Evolutionary conservation across 768 basidiomycete genomes (phyloP).

Genomic region (Termitomyces heimii): DNA sequence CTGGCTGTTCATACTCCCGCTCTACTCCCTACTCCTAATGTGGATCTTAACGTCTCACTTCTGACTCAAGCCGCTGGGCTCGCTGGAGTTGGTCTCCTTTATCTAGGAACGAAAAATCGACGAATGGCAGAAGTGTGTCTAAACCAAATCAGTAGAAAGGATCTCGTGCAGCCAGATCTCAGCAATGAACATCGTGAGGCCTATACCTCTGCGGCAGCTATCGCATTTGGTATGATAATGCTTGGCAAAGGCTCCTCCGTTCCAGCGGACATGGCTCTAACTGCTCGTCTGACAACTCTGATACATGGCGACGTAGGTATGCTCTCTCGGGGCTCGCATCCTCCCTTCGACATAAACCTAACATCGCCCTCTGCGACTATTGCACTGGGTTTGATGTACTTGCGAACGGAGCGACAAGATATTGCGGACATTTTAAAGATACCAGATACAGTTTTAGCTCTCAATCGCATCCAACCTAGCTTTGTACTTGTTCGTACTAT

Average conservation of each 20-base stretch:
- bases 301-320: slow-evolving; percentile 66
- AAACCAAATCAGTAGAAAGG: slow-evolving; percentile 71
- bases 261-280: slow-evolving; percentile 68
- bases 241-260: slow-evolving; percentile 78
- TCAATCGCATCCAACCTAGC: slow-evolving; percentile 85
- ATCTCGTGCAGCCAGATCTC: slow-evolving; percentile 75
- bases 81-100: slow-evolving; percentile 82
- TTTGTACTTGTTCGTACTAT: slow-evolving; percentile 81
- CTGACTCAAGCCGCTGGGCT: slow-evolving; percentile 88
- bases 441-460: slow-evolving; percentile 70
- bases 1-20: slow-evolving; percentile 93
- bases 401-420: slow-evolving; percentile 78
- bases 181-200: slow-evolving; percentile 89
- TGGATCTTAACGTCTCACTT: slow-evolving; percentile 87
- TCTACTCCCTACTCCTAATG: slow-evolving; percentile 77
- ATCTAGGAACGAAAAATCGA: slow-evolving; percentile 81
- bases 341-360: slow-evolving; percentile 76
- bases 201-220: slow-evolving; percentile 82
- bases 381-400: slow-evolving; percentile 89
- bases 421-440: slow-evolving; percentile 82
- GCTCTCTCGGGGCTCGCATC: slow-evolving; percentile 25
- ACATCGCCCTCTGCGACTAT: slow-evolving; percentile 91
- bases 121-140: slow-evolving; percentile 93
- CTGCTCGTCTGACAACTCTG: slow-evolving; percentile 65
- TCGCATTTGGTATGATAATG: slow-evolving; percentile 96